These are phyloP conservation scores for Neonectria punicea DNA, from an alignment of 2,329 filamentous ascomycete genomes.

Conservation along the genomic window DNA sequence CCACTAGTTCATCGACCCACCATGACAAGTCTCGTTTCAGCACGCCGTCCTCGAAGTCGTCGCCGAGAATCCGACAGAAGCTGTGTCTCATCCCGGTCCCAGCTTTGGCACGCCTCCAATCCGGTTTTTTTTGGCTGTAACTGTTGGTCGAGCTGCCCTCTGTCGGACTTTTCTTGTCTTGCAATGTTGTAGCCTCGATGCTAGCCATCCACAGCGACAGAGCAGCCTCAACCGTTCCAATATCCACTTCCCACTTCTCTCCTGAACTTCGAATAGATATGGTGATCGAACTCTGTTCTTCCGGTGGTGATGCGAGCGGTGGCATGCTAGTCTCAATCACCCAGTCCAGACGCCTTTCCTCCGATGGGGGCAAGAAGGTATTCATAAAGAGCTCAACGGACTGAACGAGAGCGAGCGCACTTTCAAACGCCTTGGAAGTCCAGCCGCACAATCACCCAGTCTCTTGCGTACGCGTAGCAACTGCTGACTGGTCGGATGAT, in stretches of 20 bases:
- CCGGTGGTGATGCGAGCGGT: too few species aligned
- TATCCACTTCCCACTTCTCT: neutral
- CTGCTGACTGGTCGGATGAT: too few species aligned
- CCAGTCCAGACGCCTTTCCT: too few species aligned
- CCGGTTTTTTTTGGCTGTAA: too few species aligned
- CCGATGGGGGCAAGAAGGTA: neutral
- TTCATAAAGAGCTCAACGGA: neutral
- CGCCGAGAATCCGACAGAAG: neutral
- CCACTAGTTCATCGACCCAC: neutral
- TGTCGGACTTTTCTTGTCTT: too few species aligned
- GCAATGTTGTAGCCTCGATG: neutral
- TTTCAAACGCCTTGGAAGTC: neutral
- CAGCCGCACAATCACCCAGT: too few species aligned
- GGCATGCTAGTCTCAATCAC: too few species aligned
- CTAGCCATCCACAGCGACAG: conserved; percentile 6
- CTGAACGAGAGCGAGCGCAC: neutral
- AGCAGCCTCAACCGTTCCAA: neutral
- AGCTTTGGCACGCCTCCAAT: conserved; percentile 3
- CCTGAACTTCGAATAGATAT: neutral
- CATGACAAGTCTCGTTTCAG: conserved; percentile 5
- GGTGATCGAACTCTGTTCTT: too few species aligned
- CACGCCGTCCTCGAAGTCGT: neutral
- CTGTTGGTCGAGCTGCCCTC: too few species aligned
- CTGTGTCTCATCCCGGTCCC: neutral
- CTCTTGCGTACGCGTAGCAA: too few species aligned